Evolutionary conservation across 192 early-diverging fungal species (phyloP).

Genomic region (Linnemannia elongata): DNA sequence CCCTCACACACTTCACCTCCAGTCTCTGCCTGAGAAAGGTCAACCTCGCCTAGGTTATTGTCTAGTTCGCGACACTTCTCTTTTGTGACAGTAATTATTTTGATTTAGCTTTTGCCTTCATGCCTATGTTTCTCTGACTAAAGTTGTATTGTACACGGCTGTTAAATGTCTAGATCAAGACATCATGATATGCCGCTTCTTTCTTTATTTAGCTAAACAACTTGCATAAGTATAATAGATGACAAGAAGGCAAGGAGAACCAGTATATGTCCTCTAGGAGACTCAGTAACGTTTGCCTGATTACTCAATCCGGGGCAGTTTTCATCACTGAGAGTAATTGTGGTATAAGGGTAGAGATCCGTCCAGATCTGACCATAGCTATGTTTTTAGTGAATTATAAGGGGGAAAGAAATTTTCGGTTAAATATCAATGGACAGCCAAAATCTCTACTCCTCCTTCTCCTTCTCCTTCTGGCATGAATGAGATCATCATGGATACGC

Average conservation of each 20-base stretch:
- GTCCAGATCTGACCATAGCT: conserved; percentile 34
- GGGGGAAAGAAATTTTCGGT: conserved; percentile 20
- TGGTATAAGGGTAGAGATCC: conserved; percentile 23
- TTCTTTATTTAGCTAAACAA: not conserved
- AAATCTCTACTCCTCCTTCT: conserved; percentile 9
- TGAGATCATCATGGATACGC: conserved; percentile 25
- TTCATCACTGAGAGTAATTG: conserved; percentile 22
- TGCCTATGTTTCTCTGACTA: too few species aligned
- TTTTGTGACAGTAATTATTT: too few species aligned
- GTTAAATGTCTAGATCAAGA: not conserved
- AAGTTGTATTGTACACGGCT: not conserved
- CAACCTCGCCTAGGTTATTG: too few species aligned
- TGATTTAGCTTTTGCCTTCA: too few species aligned
- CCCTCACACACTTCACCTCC: too few species aligned
- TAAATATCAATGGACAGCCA: conserved; percentile 25
- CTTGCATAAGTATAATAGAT: conserved; percentile 15
- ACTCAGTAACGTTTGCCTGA: conserved; percentile 15
- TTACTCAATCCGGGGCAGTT: conserved; percentile 26
- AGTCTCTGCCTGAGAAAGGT: too few species aligned
- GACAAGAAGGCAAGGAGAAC: conserved; percentile 15
- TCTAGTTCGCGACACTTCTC: too few species aligned
- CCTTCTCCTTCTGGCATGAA: conserved; percentile 13
- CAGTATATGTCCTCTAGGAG: conserved; percentile 19
- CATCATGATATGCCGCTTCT: conserved; percentile 1
- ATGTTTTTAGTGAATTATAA: conserved; percentile 17